Conservation (phyloP, 305 asterid species). For the Fraxinus ornus region DNA sequence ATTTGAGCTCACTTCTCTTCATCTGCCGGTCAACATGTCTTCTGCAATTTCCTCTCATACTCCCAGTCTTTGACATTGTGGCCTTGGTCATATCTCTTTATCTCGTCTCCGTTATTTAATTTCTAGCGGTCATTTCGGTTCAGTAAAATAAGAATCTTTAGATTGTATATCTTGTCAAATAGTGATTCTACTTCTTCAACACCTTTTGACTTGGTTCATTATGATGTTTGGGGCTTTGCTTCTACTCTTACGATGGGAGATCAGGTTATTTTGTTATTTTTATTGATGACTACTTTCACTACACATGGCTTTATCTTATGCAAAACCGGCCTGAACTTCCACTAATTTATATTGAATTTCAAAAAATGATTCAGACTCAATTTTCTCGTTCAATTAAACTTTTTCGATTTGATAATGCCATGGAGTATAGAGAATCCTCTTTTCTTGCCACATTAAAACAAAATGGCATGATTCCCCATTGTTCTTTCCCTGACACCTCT, state of each 20-base stretch:
- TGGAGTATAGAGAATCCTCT: neutral
- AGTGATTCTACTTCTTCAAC: neutral
- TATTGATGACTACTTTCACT: neutral
- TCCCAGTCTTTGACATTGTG: neutral
- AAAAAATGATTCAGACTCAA: neutral
- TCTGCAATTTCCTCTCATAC: neutral
- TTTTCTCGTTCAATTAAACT: neutral
- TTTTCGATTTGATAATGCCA: neutral
- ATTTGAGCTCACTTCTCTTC: neutral
- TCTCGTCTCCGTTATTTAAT: neutral
- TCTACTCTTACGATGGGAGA: neutral
- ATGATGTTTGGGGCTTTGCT: neutral
- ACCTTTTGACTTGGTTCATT: neutral
- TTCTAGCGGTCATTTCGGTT: neutral
- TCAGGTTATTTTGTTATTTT: no score
- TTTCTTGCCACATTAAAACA: neutral
- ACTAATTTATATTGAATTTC: neutral
- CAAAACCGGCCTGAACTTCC: neutral
- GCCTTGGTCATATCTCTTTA: neutral
- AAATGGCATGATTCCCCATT: no score
- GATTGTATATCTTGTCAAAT: neutral
- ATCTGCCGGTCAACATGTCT: neutral
- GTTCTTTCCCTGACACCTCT: no score
- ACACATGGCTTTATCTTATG: neutral
- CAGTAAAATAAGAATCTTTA: neutral